Base-by-base conservation (phyloP, 495 filamentous ascomycete species). In the Penicillium antarcticum region DNA sequence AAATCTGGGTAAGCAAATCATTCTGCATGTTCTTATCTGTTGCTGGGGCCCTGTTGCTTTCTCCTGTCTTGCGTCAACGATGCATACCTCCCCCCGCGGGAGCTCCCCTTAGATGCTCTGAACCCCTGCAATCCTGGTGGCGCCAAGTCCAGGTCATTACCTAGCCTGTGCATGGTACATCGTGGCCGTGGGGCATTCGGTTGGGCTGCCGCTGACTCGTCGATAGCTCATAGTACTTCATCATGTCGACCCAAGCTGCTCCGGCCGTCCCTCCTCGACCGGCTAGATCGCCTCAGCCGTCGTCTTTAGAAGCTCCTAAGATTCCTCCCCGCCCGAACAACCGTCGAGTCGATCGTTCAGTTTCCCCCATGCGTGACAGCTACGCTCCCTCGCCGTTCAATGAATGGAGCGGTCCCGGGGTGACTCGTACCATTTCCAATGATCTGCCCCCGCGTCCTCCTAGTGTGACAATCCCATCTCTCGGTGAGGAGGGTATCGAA, bases 401-500 rank as follows among this genome's bases (percentile, higher is more conserved):
- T 68, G 88, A 91, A 59, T 68, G 63, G 49, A 69, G 68, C 47
- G 67, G 77, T 43, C 75, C 74, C 29, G 63, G 70, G 39, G 61
- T 80, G 33, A 62, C 56, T 56, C 73, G 74, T 23, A 72, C 74
- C 39, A 67, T 70, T 52, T 76, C 78, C 24, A 73, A 77, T 53
- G 77, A 79, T 17, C 50, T 78, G 37, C 82, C 81, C 11, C 63
- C 53, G 12, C 86, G 88, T 31, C 82, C 88, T 4, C 84, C 85
- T 31, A 94, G 88, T 61, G 86, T 92, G 42, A 81, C 84, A 26
- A 83, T 96, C 59, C 91, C 91, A 16, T 87, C 88, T 2, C 76
- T 95, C 45, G 92, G 92, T 26, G 85, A 96, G 66, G 92, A 97
- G 70, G 92, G 92, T 47, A 83, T 75, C 51, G 92, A 97, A 72